phyloP scores from a whole-genome alignment of 1,284 basidiomycete genomes.

The Mycocalia duriaeana region DNA sequence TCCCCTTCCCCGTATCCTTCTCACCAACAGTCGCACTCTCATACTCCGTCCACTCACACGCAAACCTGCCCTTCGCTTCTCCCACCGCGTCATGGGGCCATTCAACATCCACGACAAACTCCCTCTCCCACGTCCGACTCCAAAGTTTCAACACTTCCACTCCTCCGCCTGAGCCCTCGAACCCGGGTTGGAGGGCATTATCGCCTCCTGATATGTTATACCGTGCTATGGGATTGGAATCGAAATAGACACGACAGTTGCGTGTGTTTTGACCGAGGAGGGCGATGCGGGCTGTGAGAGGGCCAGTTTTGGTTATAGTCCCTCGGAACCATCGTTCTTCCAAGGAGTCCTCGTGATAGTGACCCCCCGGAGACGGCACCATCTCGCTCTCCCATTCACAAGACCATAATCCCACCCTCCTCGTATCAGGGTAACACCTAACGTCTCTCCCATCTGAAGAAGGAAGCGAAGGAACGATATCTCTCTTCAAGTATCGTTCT shows the following conservation, averaged over 20 bases:
- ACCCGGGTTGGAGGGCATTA: constrained; percentile 37
- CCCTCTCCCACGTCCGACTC: constrained; percentile 64
- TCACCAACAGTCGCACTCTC: constrained; percentile 42
- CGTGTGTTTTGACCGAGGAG: constrained; percentile 59
- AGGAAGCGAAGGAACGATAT: constrained; percentile 48
- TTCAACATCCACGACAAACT: constrained; percentile 46
- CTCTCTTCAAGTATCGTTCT: constrained; percentile 35
- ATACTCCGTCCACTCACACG: constrained; percentile 70
- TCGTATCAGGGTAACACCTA: constrained; percentile 21
- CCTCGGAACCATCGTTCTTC: constrained; percentile 29
- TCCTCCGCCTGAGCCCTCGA: constrained; percentile 36
- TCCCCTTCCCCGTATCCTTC: constrained; percentile 12
- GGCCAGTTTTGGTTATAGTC: constrained; percentile 29
- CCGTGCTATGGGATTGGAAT: constrained; percentile 38
- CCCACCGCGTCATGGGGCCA: constrained; percentile 14
- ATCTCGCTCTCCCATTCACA: constrained; percentile 33
- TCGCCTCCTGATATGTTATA: constrained; percentile 33
- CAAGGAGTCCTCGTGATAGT: constrained; percentile 8
- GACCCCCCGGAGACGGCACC: constrained; percentile 16
- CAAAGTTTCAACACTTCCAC: constrained; percentile 51
- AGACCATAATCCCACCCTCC: constrained; percentile 21
- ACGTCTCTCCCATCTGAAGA: constrained; percentile 37
- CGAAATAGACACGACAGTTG: constrained; percentile 58
- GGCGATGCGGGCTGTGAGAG: constrained; percentile 36
- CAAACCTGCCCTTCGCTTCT: constrained; percentile 52